phyloP scores from a whole-genome alignment of 2,329 filamentous ascomycete species.

The Fusarium nygamai region DNA sequence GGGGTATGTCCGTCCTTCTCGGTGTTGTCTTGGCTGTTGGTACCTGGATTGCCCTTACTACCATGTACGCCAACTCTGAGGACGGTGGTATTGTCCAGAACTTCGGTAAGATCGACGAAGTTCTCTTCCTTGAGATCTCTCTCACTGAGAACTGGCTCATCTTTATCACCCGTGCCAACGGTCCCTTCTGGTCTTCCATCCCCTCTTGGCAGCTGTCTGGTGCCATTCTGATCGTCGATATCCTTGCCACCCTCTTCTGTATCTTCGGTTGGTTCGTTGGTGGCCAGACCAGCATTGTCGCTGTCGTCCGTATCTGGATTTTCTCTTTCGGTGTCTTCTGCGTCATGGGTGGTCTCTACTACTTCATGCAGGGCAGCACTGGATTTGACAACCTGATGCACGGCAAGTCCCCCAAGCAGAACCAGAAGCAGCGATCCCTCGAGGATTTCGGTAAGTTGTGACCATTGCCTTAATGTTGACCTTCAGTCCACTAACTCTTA shows the following conservation, averaged over 20 bases:
- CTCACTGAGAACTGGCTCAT: conserved; percentile 96
- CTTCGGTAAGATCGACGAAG: conserved; percentile 81
- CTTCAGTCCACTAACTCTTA: conserved; percentile 58
- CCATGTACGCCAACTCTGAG: conserved; percentile 76
- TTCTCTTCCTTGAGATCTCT: conserved; percentile 90
- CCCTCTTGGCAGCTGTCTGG: conserved; percentile 86
- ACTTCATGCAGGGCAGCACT: conserved; percentile 81
- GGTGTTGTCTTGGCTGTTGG: conserved; percentile 83
- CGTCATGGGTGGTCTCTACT: conserved; percentile 77
- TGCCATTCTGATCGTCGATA: conserved; percentile 83
- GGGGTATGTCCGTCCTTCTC: conserved; percentile 89
- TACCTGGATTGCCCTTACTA: conserved; percentile 90
- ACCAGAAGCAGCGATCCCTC: conserved; percentile 82
- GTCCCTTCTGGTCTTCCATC: conserved; percentile 89
- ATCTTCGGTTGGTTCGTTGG: conserved; percentile 85
- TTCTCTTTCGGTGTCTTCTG: conserved; percentile 92
- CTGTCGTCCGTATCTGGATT: conserved; percentile 89
- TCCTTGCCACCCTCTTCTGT: conserved; percentile 86
- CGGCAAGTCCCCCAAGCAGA: conserved; percentile 84
- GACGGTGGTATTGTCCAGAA: conserved; percentile 90
- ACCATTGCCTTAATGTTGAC: background rate
- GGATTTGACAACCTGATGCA: conserved; percentile 95
- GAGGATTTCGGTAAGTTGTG: conserved; percentile 85
- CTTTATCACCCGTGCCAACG: conserved; percentile 94
- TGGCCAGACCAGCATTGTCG: conserved; percentile 78